phyloP scores from a whole-genome alignment of 1,284 basidiomycete species.

The Moesziomyces parantarcticus region DNA sequence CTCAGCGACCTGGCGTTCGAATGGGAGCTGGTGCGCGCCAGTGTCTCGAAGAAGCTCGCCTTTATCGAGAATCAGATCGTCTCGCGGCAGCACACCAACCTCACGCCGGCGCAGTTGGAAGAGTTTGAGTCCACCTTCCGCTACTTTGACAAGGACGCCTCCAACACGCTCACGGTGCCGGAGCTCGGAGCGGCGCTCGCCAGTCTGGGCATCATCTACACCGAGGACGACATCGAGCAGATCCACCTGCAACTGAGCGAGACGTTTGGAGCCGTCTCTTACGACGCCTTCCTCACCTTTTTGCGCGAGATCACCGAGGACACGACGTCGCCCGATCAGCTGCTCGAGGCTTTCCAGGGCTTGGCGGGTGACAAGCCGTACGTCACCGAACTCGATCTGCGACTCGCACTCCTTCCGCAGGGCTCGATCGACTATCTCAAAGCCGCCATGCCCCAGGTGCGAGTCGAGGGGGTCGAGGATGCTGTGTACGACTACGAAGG shows the following conservation, averaged over 20 bases:
- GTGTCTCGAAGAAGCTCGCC: slow-evolving; percentile 86
- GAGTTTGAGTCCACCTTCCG: slow-evolving; percentile 98
- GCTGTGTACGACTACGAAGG: slow-evolving; percentile 59
- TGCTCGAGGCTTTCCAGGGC: slow-evolving; percentile 91
- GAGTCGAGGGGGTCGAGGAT: slow-evolving; percentile 53
- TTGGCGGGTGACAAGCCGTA: slow-evolving; percentile 92
- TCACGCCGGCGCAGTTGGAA: slow-evolving; percentile 94
- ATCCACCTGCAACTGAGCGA: slow-evolving; percentile 85
- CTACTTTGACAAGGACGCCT: slow-evolving; percentile 93
- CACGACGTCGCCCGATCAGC: slow-evolving; percentile 89
- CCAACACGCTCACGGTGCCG: slow-evolving; percentile 83
- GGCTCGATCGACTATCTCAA: slow-evolving; percentile 82
- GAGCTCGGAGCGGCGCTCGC: slow-evolving; percentile 94
- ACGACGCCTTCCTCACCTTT: slow-evolving; percentile 93
- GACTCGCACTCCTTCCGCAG: slow-evolving; percentile 83
- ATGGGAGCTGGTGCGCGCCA: slow-evolving; percentile 82
- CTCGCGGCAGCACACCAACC: slow-evolving; percentile 86
- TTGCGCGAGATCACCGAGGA: slow-evolving; percentile 91
- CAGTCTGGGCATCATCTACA: slow-evolving; percentile 91
- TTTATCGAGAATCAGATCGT: slow-evolving; percentile 99
- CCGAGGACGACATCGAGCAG: slow-evolving; percentile 83
- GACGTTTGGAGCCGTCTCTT: slow-evolving; percentile 88
- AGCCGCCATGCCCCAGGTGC: slow-evolving; percentile 55
- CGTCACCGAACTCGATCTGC: slow-evolving; percentile 91
- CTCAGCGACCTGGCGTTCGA: slow-evolving; percentile 91